These are phyloP conservation scores for Lumnitzera littorea DNA, from an alignment of 345 rosid species.

Conservation along the genomic window DNA sequence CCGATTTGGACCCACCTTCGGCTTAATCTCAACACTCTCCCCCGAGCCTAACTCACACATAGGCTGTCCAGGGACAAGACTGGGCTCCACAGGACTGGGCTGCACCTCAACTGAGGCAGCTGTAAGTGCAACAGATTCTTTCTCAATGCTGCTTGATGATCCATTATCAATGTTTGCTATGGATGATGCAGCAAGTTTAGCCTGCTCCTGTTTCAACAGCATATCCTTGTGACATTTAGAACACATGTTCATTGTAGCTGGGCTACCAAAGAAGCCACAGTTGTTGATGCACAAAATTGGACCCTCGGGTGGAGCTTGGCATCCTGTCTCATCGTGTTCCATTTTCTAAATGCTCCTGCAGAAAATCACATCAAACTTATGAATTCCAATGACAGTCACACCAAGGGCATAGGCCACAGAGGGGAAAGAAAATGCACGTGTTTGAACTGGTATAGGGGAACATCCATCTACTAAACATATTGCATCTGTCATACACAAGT, in stretches of 20 bases:
- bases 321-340: constrained; percentile 94
- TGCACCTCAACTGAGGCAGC: constrained; percentile 35
- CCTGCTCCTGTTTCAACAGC: constrained; percentile 64
- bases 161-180: constrained; percentile 53
- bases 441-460: background rate
- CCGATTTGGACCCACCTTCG: constrained; percentile 67
- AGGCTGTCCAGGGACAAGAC: constrained; percentile 31
- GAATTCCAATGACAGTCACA: background rate
- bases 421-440: background rate
- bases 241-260: constrained; percentile 92
- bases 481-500: background rate
- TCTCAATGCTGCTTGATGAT: constrained; percentile 25
- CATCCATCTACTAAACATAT: background rate
- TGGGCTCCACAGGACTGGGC: constrained; percentile 30
- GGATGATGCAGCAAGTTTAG: constrained; percentile 63
- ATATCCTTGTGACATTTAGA: constrained; percentile 89
- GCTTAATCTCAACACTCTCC: constrained; percentile 39
- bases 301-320: constrained; percentile 83
- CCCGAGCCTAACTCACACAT: constrained; percentile 22
- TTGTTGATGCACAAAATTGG: constrained; percentile 73
- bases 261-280: constrained; percentile 92
- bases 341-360: constrained; percentile 45
- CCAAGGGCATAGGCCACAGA: no score
- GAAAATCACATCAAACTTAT: background rate
- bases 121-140: constrained; percentile 32